Percentiles rank a stretch among this genome's conserved stretches.
Conservation (phyloP, 345 rosid species). For the Ceriops decandra region DNA sequence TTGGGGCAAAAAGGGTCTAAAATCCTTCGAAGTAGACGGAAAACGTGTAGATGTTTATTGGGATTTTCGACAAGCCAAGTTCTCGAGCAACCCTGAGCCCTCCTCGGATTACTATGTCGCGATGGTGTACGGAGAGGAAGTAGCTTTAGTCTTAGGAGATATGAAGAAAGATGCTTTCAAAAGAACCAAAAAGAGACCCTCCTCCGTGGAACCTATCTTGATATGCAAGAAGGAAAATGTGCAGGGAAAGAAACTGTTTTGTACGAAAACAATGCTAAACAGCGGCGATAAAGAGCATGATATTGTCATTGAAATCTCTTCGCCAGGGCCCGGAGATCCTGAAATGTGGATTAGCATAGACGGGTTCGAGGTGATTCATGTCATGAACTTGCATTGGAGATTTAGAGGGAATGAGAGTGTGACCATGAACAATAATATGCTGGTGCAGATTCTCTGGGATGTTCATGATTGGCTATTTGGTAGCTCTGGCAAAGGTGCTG, state of each 20-base stretch:
- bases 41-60: slow-evolving; percentile 51
- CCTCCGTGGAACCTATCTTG: slow-evolving; percentile 44
- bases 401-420: slow-evolving; percentile 71
- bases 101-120: slow-evolving; percentile 58
- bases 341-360: slow-evolving; percentile 74
- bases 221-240: slow-evolving; percentile 65
- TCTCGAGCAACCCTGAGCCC: slow-evolving; percentile 57
- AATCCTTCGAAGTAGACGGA: slow-evolving; percentile 44
- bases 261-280: slow-evolving; percentile 42
- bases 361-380: slow-evolving; percentile 40
- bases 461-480: slow-evolving; percentile 73
- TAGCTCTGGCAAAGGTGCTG: slow-evolving; percentile 38
- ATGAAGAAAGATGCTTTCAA: slow-evolving; percentile 49
- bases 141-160: slow-evolving; percentile 54
- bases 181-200: slow-evolving; percentile 49
- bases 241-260: slow-evolving; percentile 58
- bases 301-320: slow-evolving; percentile 53
- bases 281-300: slow-evolving; percentile 45
- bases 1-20: slow-evolving; percentile 74
- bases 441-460: slow-evolving; percentile 59
- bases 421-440: slow-evolving; percentile 32
- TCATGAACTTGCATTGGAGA: slow-evolving; percentile 66
- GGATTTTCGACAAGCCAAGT: slow-evolving; percentile 69
- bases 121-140: slow-evolving; percentile 40
- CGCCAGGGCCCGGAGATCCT: slow-evolving; percentile 54